These are phyloP conservation scores for Stephanodiscus minutulus DNA, from an alignment of 108 stramenopile genomes.

Conservation along the genomic window DNA sequence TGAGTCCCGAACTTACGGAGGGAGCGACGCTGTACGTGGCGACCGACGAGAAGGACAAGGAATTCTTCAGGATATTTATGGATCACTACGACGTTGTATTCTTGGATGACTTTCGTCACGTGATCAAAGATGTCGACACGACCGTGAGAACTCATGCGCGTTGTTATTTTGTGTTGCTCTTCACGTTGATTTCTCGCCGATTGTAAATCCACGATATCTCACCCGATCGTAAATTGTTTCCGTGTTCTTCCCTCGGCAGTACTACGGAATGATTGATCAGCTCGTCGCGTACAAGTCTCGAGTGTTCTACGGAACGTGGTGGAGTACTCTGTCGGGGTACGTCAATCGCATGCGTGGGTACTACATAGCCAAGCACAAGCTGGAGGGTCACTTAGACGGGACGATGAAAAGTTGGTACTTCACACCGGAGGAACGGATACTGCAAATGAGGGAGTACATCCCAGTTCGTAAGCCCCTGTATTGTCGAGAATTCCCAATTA, in stretches of 20 bases:
- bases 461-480: slow-evolving; percentile 56
- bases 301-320: slow-evolving; percentile 60
- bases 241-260: background rate
- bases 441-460: slow-evolving; percentile 52
- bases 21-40: slow-evolving; percentile 62
- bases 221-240: background rate
- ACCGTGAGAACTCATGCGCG: slow-evolving; percentile 30
- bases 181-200: background rate
- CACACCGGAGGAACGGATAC: slow-evolving; percentile 35
- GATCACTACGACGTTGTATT: slow-evolving; percentile 49
- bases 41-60: slow-evolving; percentile 55
- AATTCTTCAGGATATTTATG: slow-evolving; percentile 66
- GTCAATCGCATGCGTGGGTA: slow-evolving; percentile 62
- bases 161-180: background rate
- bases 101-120: slow-evolving; percentile 57
- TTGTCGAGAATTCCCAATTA: slow-evolving; percentile 68
- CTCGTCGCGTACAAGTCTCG: slow-evolving; percentile 48
- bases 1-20: slow-evolving; percentile 53
- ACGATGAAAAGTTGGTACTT: slow-evolving; percentile 62
- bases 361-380: slow-evolving; percentile 51
- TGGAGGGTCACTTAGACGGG: slow-evolving; percentile 57
- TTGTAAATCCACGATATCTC: too few species aligned
- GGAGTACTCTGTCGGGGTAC: slow-evolving; percentile 56
- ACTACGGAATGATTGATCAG: slow-evolving; percentile 69
- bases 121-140: slow-evolving; percentile 69